Conservation (phyloP, 345 rosid genomes). For the Hibiscus mutabilis region DNA sequence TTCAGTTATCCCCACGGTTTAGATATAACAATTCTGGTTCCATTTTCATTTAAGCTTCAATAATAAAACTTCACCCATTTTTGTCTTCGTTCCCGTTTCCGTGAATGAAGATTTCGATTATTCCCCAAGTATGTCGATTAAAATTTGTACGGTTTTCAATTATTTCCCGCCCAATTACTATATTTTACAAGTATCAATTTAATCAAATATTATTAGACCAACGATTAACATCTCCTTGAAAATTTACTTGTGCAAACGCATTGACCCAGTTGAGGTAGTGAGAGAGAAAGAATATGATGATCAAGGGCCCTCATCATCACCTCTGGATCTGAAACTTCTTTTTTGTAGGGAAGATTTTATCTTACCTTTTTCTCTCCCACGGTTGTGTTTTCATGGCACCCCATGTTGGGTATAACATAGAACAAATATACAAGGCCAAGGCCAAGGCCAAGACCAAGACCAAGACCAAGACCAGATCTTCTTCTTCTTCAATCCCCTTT, state of each 20-base stretch:
- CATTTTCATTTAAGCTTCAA: too few species aligned
- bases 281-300: slow-evolving; percentile 25
- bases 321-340: slow-evolving; percentile 33
- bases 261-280: slow-evolving; percentile 44
- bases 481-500: slow-evolving; percentile 7
- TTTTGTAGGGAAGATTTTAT: slow-evolving; percentile 21
- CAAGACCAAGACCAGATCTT: not conserved
- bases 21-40: too few species aligned
- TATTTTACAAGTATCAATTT: not conserved
- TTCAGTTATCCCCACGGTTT: too few species aligned
- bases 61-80: too few species aligned
- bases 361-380: too few species aligned
- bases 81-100: too few species aligned
- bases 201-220: not conserved
- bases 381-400: slow-evolving; percentile 16
- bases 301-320: slow-evolving; percentile 28
- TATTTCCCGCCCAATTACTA: too few species aligned
- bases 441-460: not conserved
- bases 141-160: too few species aligned
- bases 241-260: not conserved
- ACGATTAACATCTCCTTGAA: not conserved
- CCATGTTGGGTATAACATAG: slow-evolving; percentile 26
- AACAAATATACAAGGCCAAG: slow-evolving; percentile 11
- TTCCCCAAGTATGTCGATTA: too few species aligned
- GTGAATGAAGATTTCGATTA: too few species aligned